These are phyloP conservation scores for Sphagnum magellanicum DNA, from an alignment of 228 moss, liverwort and hornwort genomes.

Conservation along the genomic window DNA sequence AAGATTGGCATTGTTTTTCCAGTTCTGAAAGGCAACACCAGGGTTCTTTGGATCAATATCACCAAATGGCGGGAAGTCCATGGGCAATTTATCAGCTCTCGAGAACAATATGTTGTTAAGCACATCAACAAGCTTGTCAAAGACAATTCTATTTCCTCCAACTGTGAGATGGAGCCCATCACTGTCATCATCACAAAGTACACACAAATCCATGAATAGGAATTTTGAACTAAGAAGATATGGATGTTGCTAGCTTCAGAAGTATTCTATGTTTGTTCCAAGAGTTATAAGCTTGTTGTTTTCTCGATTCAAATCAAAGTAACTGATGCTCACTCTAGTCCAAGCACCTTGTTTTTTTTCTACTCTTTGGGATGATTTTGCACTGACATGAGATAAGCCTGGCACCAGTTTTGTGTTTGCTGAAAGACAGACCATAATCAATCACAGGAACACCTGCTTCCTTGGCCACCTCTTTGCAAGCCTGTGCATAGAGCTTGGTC, in stretches of 20 bases:
- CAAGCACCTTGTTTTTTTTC: background rate
- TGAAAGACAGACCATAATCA: slow-evolving; percentile 10
- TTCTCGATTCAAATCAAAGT: no score
- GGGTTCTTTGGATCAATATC: background rate
- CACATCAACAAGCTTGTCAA: slow-evolving; percentile 2
- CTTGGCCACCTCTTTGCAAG: slow-evolving; percentile 7
- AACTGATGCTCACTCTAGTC: no score
- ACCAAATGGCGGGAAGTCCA: slow-evolving; percentile 3
- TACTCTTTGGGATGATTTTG: background rate
- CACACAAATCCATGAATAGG: background rate
- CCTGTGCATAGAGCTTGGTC: slow-evolving; percentile 4
- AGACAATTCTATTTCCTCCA: slow-evolving; percentile 6
- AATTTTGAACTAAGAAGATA: background rate
- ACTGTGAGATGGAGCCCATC: slow-evolving; percentile 9
- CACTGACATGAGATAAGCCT: slow-evolving; percentile 4
- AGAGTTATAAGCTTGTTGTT: no score
- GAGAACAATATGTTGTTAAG: slow-evolving; percentile 4
- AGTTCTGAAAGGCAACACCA: background rate
- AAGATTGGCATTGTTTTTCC: no score
- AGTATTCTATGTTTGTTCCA: no score
- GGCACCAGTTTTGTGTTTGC: slow-evolving; percentile 2
- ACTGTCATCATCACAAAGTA: slow-evolving; percentile 1
- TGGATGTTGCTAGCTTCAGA: background rate
- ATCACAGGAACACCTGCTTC: slow-evolving; percentile 6
- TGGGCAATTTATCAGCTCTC: background rate